These are phyloP conservation scores for Rhizopogon roseolus DNA, from an alignment of 768 basidiomycete species.

Conservation along the genomic window DNA sequence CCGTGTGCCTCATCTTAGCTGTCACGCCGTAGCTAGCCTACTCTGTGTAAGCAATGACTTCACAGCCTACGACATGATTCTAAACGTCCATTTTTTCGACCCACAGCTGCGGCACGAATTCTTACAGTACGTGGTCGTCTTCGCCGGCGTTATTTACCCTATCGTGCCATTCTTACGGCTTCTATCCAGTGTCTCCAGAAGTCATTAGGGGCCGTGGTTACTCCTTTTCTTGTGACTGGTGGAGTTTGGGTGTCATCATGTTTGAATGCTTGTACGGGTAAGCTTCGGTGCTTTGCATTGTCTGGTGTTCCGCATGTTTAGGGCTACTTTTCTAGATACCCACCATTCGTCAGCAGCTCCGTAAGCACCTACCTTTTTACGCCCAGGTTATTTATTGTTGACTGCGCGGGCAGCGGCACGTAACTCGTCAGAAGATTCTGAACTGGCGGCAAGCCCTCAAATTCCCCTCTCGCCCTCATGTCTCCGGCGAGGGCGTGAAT, in stretches of 20 bases:
- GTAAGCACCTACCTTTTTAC: constrained; percentile 38
- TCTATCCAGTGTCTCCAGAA: constrained; percentile 73
- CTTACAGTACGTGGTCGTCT: constrained; percentile 60
- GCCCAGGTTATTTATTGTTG: constrained; percentile 1
- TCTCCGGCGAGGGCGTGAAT: constrained; percentile 83
- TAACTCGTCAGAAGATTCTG: constrained; percentile 94
- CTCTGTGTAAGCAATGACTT: constrained; percentile 62
- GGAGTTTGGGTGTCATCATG: constrained; percentile 96
- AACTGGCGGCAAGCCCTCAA: constrained; percentile 90
- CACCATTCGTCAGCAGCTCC: constrained; percentile 93
- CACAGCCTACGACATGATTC: constrained; percentile 6
- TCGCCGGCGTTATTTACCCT: constrained; percentile 16
- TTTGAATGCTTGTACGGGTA: constrained; percentile 93
- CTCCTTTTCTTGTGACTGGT: constrained; percentile 95
- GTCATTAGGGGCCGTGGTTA: constrained; percentile 91
- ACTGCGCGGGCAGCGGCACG: constrained; percentile 59
- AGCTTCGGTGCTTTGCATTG: constrained; percentile 28
- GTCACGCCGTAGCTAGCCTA: constrained; percentile 63
- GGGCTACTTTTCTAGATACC: constrained; percentile 52
- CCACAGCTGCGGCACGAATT: constrained; percentile 77
- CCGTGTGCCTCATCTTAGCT: constrained; percentile 18
- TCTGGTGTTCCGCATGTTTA: constrained; percentile 19
- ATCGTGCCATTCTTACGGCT: constrained; percentile 17
- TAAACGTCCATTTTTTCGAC: constrained; percentile 25
- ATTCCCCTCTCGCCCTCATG: constrained; percentile 79